A percentile compares a stretch with the other conserved stretches of the same genome.
Evolutionary conservation across 441 rosid species (phyloP).

Genomic region (Eruca vesicaria): DNA sequence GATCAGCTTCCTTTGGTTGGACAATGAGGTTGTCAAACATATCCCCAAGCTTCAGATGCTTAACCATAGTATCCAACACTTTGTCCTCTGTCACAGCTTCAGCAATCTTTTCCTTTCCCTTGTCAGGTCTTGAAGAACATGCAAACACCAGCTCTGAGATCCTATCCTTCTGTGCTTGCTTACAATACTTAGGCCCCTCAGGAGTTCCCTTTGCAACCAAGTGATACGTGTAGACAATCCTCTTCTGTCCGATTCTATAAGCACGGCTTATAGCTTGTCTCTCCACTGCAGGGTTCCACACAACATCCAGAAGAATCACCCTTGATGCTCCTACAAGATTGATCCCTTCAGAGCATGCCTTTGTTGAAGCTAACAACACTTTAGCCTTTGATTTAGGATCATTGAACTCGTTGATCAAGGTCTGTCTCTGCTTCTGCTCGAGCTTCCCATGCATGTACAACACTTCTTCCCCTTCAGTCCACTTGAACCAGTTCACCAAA

Average conservation of each 20-base stretch:
- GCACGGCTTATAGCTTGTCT: constrained; percentile 84
- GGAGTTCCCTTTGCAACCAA: constrained; percentile 51
- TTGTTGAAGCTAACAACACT: constrained; percentile 71
- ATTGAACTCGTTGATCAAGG: constrained; percentile 51
- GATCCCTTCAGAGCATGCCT: constrained; percentile 80
- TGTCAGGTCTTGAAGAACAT: constrained; percentile 26
- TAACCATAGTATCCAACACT: constrained; percentile 50
- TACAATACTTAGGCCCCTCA: constrained; percentile 52
- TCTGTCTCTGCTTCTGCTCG: constrained; percentile 45
- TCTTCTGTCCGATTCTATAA: constrained; percentile 65
- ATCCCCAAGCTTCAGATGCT: constrained; percentile 31
- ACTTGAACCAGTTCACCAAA: constrained; percentile 35
- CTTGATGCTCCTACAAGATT: constrained; percentile 79
- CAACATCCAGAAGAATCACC: constrained; percentile 65
- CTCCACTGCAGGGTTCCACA: constrained; percentile 76
- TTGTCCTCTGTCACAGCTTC: constrained; percentile 40
- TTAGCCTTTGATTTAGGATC: constrained; percentile 45
- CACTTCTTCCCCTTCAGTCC: constrained; percentile 51
- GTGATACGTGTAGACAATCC: constrained; percentile 58
- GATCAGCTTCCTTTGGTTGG: constrained; percentile 40
- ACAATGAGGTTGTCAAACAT: constrained; percentile 45
- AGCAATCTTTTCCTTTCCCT: constrained; percentile 12
- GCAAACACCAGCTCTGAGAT: constrained; percentile 55
- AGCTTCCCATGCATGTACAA: constrained; percentile 53
- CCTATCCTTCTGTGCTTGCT: constrained; percentile 51